A percentile compares a stretch with the other conserved stretches of the same genome.
Conservation (phyloP, 2,329 filamentous ascomycete species). For the Fonsecaea pugnacius region DNA sequence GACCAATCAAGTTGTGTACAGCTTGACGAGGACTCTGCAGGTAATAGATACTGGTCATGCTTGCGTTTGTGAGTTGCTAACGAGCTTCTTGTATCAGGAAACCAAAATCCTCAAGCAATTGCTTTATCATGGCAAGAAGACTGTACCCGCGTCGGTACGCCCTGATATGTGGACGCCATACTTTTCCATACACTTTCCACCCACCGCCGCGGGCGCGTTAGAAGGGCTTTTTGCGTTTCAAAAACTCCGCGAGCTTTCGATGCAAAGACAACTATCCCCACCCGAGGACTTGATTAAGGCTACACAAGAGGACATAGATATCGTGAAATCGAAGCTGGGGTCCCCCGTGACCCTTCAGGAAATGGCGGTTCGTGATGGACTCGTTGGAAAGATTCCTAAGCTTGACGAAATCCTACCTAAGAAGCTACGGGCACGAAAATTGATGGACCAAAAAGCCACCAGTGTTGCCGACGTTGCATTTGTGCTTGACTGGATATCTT, state of each 20-base stretch:
- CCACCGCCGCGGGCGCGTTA: slow-evolving; percentile 45
- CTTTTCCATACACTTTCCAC: slow-evolving; percentile 61
- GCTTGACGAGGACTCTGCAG: slow-evolving; percentile 60
- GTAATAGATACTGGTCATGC: slow-evolving; percentile 44
- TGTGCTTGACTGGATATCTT: slow-evolving; percentile 57
- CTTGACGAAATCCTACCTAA: slow-evolving; percentile 53
- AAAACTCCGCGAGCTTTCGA: slow-evolving; percentile 64
- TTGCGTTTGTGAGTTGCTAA: neutral
- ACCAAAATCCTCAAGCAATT: slow-evolving; percentile 61
- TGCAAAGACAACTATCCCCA: slow-evolving; percentile 61
- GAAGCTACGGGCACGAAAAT: slow-evolving; percentile 52
- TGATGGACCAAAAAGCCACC: slow-evolving; percentile 70
- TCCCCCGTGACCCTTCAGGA: slow-evolving; percentile 26
- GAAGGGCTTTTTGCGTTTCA: slow-evolving; percentile 60
- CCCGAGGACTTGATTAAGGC: slow-evolving; percentile 49
- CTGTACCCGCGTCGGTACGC: slow-evolving; percentile 60
- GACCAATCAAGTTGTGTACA: slow-evolving; percentile 69
- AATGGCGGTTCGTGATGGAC: slow-evolving; percentile 34
- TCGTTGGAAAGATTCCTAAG: slow-evolving; percentile 48
- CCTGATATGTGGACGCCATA: slow-evolving; percentile 67
- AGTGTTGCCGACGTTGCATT: slow-evolving; percentile 64
- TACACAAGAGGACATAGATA: slow-evolving; percentile 48
- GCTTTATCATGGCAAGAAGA: slow-evolving; percentile 67
- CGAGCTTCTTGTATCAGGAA: slow-evolving; percentile 46
- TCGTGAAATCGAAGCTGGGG: slow-evolving; percentile 46